Conservation (phyloP, 495 filamentous ascomycete genomes). For the Hyaloscypha finlandica region DNA sequence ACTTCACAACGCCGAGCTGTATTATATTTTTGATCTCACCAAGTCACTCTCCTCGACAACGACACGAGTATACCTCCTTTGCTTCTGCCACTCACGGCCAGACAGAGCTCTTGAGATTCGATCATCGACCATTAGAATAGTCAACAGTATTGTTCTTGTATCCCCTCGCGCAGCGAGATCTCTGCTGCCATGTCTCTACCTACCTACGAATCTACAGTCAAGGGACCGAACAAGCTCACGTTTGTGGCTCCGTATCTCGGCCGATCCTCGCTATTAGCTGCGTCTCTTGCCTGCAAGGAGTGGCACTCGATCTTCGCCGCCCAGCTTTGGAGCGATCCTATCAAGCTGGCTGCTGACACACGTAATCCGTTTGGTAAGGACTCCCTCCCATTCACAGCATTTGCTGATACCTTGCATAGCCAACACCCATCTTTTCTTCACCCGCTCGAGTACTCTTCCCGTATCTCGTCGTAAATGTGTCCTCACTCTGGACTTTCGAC, state of each 20-base stretch:
- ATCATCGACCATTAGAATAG: too few species aligned
- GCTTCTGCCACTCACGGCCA: too few species aligned
- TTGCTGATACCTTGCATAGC: background rate
- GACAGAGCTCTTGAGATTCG: too few species aligned
- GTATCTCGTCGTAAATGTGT: background rate
- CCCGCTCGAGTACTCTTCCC: background rate
- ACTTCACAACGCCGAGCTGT: background rate
- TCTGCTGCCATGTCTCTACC: conserved; percentile 21
- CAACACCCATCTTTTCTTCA: background rate
- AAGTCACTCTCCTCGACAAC: background rate
- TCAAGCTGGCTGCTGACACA: conserved; percentile 3
- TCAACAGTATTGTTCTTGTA: too few species aligned
- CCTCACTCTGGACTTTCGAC: background rate
- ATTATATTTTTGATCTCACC: background rate
- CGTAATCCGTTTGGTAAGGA: conserved; percentile 16
- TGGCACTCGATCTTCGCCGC: background rate
- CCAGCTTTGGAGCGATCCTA: conserved; percentile 25
- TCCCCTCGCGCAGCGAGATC: background rate
- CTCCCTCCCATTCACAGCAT: background rate
- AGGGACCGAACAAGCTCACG: background rate
- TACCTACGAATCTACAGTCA: conserved; percentile 16
- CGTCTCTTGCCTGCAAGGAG: conserved; percentile 15
- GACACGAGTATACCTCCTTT: too few species aligned
- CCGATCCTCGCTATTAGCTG: background rate
- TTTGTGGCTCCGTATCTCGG: conserved; percentile 22